Base-by-base conservation (phyloP, 2,329 filamentous ascomycete species). In the Ophiostoma populinum region DNA sequence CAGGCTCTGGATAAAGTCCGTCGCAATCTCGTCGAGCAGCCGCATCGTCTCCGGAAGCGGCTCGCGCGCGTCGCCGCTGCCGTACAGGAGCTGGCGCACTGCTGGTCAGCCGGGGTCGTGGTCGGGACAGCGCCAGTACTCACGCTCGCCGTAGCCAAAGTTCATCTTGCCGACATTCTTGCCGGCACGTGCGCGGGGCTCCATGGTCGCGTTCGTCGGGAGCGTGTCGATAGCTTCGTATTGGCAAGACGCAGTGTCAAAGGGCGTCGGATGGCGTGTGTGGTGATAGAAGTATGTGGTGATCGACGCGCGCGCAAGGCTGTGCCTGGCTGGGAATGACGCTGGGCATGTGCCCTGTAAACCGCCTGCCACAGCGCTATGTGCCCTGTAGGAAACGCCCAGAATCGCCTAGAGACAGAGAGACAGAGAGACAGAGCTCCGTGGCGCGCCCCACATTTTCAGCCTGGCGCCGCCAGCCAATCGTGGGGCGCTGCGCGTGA, bases 1-100 rank as follows among this genome's bases (percentile, higher is more conserved):
- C 36, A 90, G 76, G 54, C 90, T 83, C 52, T 92, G 83, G 53
- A 95, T 82, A 63, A 92, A 94, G 61, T 95, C 90, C 42, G 86
- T 93, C 41, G 93, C 73, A 47, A 95, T 87, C 59, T 94, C 86
- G 62, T 95, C 90, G 34, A 95, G 75, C 34, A 87, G 71, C 42
- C 80, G 75, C 40, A 93, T 68, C 8, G 86, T 94, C 51, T 85
- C 74, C 13, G 80, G 75, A 18, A 95, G 75, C 1, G 85, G 81
- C 37, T 78, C 66, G 39, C 69, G 64, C 38, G 78, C 71, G 56
- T 92, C 83, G 52, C 83, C 85, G 52, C 81, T 80, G 40, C 78
- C 80, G 55, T 75, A 80, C 51, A 90, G 75, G 40, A 87, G 70
- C 46, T 75, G 68, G 44, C 72, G 65, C 35, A 86, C 80, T 81